phyloP scores from a whole-genome alignment of 306 rosid genomes.

The Cucurbita moschata region DNA sequence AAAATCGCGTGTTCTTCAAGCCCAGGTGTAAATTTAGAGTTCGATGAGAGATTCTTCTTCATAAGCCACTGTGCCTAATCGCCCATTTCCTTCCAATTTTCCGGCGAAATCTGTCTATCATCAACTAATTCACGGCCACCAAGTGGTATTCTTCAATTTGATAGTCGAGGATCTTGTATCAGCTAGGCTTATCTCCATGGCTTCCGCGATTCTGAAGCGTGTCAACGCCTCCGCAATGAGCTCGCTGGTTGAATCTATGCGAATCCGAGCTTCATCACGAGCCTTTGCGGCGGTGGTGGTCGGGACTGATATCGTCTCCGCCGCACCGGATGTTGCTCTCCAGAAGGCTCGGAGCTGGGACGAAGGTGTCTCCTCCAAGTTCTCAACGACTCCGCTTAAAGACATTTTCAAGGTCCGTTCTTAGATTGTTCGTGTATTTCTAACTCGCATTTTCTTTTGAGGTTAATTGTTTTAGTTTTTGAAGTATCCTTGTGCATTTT shows the following conservation, averaged over 20 bases:
- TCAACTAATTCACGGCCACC: neutral
- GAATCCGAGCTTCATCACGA: slow-evolving; percentile 23
- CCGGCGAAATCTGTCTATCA: neutral
- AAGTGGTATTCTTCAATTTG: neutral
- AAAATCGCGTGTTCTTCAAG: neutral
- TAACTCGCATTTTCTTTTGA: too few relatives aligned
- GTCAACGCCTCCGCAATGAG: slow-evolving; percentile 24
- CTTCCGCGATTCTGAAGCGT: slow-evolving; percentile 41
- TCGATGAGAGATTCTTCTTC: neutral
- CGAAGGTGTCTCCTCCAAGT: slow-evolving; percentile 73
- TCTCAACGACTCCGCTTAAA: slow-evolving; percentile 67
- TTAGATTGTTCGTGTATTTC: neutral
- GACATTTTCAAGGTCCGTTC: slow-evolving; percentile 63
- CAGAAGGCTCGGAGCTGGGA: slow-evolving; percentile 94
- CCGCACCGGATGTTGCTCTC: slow-evolving; percentile 61
- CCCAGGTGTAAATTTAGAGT: neutral
- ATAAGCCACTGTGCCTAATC: neutral
- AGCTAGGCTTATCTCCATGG: slow-evolving; percentile 27
- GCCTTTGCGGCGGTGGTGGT: slow-evolving; percentile 40
- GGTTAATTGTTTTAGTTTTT: neutral
- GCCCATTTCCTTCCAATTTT: neutral
- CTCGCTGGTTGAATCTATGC: slow-evolving; percentile 19
- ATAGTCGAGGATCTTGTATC: neutral
- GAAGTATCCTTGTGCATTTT: neutral
- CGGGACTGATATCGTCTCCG: slow-evolving; percentile 59